Evolutionary conservation across 495 filamentous ascomycete species (phyloP), one percentile per base, ranked within the genome.

Genomic region (Aspergillus campestris): DNA sequence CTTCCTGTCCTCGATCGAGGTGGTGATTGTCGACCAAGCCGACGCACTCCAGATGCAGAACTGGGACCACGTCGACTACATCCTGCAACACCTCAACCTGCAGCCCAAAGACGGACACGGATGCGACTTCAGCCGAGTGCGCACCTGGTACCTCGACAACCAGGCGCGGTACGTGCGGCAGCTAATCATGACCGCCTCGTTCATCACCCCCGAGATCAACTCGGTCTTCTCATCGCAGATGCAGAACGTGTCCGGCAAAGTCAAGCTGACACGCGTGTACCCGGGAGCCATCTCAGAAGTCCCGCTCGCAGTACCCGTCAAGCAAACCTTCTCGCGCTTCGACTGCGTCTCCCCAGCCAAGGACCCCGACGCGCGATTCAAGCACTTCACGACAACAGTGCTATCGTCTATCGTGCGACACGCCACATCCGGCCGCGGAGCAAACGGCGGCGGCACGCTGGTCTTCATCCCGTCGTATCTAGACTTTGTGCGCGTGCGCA

Each of bases 21-120:
- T 98, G 8, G 81, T 89, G 18, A 72, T 98, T 32, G 73, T 94
- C 38, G 92, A 98, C 62, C 89, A 95, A 59, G 86, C 89, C 34
- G 94, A 97, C 61, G 89, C 89, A 1, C 73, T 97, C 11, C 76
- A 90, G 12, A 96, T 95, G 90, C 92, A 98, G 58, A 95, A 95
- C 65, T 97, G 94, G 92, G 90, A 95, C 54, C 89, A 97, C 65
- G 77, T 95, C 42, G 85, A 89, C 53, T 86, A 81, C 60, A 81
- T 95, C 52, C 86, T 96, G 58, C 79, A 88, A 49, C 89, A 96
- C 64, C 80, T 97, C 38, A 98, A 97, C 63, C 72, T 83, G 35
- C 89, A 92, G 53, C 92, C 91, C 12, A 84, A 80, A 44, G 87
- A 95, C 56, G 79, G 87, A 3, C 92, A 97, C 64, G 89, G 86